Evolutionary conservation across 495 filamentous ascomycete genomes (phyloP).

Genomic region (Hyphodiscus hymeniophilus): DNA sequence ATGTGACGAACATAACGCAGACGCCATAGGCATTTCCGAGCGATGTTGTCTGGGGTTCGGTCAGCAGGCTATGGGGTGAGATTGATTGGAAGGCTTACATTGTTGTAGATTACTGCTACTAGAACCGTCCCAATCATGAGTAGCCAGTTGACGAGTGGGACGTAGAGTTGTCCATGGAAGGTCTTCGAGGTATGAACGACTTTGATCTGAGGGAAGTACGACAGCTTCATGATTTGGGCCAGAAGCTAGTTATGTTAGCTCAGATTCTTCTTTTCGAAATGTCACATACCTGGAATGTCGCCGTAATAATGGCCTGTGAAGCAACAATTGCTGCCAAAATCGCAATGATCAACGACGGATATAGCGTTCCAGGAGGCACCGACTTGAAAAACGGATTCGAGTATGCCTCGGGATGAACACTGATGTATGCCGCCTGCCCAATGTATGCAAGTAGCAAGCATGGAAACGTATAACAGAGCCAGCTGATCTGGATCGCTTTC

Average conservation of each 20-base stretch:
- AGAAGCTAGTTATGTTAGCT: constrained; percentile 35
- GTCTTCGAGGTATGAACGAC: constrained; percentile 53
- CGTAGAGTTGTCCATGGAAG: constrained; percentile 63
- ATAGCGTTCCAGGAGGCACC: constrained; percentile 56
- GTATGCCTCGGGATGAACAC: constrained; percentile 47
- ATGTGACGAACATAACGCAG: constrained; percentile 66
- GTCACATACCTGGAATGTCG: constrained; percentile 43
- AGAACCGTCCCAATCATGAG: constrained; percentile 62
- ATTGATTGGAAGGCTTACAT: constrained; percentile 31
- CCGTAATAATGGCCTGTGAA: constrained; percentile 66
- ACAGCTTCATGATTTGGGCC: constrained; percentile 63
- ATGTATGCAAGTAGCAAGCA: constrained; percentile 62
- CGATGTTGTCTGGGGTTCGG: constrained; percentile 30
- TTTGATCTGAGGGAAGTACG: constrained; percentile 66
- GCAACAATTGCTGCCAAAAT: constrained; percentile 65
- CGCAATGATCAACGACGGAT: constrained; percentile 54
- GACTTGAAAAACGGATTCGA: constrained; percentile 63
- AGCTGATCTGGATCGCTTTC: constrained; percentile 54
- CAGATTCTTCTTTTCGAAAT: not conserved
- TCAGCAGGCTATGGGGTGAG: not conserved
- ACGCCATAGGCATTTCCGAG: constrained; percentile 45
- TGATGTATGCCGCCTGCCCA: constrained; percentile 66
- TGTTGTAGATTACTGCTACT: constrained; percentile 61
- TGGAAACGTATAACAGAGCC: constrained; percentile 54
- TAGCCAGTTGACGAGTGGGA: constrained; percentile 62